phyloP scores from a whole-genome alignment of 129 eudicot species.

The Apium graveolens region DNA sequence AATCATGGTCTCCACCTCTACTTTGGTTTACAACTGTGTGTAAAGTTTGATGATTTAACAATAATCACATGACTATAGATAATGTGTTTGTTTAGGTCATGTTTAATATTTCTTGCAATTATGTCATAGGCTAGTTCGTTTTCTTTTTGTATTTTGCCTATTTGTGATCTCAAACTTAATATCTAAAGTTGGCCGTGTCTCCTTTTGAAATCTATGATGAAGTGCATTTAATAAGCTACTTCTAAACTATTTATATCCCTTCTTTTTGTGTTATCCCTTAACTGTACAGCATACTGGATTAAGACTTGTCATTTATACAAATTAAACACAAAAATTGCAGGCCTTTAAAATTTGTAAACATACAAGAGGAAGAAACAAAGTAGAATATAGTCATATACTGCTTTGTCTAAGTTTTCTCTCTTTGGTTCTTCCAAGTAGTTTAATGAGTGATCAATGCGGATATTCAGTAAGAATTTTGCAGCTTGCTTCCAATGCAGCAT shows the following conservation, averaged over 20 bases:
- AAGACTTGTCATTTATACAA: background rate
- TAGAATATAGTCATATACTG: background rate
- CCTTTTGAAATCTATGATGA: background rate
- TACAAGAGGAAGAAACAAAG: background rate
- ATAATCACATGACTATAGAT: background rate
- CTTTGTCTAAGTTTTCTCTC: background rate
- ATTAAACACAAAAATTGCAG: background rate
- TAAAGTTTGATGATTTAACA: background rate
- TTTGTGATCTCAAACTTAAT: background rate
- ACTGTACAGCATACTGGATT: background rate
- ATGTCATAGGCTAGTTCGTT: background rate
- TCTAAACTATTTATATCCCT: background rate
- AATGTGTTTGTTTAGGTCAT: background rate
- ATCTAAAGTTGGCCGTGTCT: background rate
- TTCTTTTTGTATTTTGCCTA: background rate
- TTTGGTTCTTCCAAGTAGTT: background rate
- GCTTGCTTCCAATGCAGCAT: slow-evolving; percentile 1
- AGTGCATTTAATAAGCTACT: background rate
- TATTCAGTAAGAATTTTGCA: background rate
- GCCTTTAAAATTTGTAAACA: background rate
- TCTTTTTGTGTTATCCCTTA: background rate
- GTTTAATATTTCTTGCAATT: background rate
- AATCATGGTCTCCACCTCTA: background rate
- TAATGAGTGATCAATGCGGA: background rate
- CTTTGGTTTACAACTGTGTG: background rate